Percentiles rank a stretch among this genome's conserved stretches.
phyloP scores from a whole-genome alignment of 495 filamentous ascomycete genomes.

The Trichoderma orchidacearum region DNA sequence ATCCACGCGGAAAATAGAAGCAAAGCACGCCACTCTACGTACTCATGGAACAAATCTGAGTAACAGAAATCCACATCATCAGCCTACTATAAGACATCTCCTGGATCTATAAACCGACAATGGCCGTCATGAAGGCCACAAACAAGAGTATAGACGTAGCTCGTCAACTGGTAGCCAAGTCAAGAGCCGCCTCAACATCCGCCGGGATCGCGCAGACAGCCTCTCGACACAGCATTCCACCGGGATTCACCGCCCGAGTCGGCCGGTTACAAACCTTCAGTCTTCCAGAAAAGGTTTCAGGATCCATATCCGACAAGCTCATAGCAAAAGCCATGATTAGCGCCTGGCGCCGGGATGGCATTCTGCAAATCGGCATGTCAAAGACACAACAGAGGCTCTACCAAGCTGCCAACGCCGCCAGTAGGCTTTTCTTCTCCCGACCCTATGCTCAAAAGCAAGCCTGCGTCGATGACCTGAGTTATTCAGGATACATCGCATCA shows the following conservation, averaged over 20 bases:
- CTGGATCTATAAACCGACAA: background rate
- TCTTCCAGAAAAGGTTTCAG: constrained; percentile 17
- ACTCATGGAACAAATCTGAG: too few species aligned
- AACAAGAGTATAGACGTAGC: background rate
- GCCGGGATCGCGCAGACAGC: background rate
- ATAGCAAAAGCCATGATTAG: constrained; percentile 22
- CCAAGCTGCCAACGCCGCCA: constrained; percentile 15
- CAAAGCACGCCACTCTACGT: too few species aligned
- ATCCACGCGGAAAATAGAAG: too few species aligned
- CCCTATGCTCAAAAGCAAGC: constrained; percentile 19
- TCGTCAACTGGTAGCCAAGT: background rate
- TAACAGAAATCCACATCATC: too few species aligned
- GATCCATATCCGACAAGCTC: constrained; percentile 9
- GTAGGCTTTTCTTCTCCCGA: constrained; percentile 21
- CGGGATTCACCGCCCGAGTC: constrained; percentile 17
- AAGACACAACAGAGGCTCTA: constrained; percentile 10
- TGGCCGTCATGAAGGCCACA: background rate
- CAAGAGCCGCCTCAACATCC: background rate
- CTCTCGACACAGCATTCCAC: constrained; percentile 16
- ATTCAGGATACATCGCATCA: constrained; percentile 31
- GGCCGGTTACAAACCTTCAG: constrained; percentile 19
- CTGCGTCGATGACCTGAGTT: constrained; percentile 30
- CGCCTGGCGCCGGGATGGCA: constrained; percentile 26
- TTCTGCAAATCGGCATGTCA: constrained; percentile 26
- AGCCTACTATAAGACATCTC: background rate